These are phyloP conservation scores for Boletus holoroseus DNA, from an alignment of 1,284 basidiomycete species.

Conservation along the genomic window DNA sequence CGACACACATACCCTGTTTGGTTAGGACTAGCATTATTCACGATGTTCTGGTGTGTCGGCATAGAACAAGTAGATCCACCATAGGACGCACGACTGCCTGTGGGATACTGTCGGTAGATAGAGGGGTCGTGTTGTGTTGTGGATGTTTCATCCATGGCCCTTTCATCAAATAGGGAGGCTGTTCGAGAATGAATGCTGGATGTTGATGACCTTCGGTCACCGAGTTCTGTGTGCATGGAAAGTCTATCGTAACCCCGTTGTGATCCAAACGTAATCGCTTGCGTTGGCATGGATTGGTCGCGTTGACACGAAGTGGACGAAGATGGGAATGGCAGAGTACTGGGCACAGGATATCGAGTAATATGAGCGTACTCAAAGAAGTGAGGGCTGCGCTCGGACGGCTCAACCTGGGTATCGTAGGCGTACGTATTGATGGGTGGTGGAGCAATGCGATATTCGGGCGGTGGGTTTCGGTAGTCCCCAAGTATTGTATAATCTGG, in stretches of 20 bases:
- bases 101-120: background rate
- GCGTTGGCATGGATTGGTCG: slow-evolving; percentile 8
- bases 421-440: slow-evolving; percentile 11
- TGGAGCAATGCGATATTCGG: slow-evolving; percentile 14
- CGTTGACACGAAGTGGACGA: slow-evolving; percentile 2
- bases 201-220: slow-evolving; percentile 10
- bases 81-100: background rate
- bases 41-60: slow-evolving; percentile 3
- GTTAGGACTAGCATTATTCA: background rate
- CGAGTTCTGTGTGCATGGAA: slow-evolving; percentile 2
- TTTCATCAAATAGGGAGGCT: slow-evolving; percentile 10
- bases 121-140: background rate
- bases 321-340: slow-evolving; percentile 17
- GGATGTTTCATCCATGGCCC: slow-evolving; percentile 6
- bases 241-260: slow-evolving; percentile 15
- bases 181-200: slow-evolving; percentile 13
- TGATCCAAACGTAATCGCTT: slow-evolving; percentile 8
- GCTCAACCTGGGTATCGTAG: slow-evolving; percentile 11
- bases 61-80: slow-evolving; percentile 1
- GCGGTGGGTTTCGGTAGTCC: slow-evolving; percentile 13
- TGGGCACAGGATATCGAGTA: slow-evolving; percentile 29
- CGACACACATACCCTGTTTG: slow-evolving; percentile 13
- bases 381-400: slow-evolving; percentile 16
- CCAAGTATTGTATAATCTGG: slow-evolving; percentile 16
- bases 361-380: slow-evolving; percentile 30